Evolutionary conservation across 257 asterid genomes (phyloP), one percentile per base, ranked within the genome.

Genomic region (Capsicum pubescens): DNA sequence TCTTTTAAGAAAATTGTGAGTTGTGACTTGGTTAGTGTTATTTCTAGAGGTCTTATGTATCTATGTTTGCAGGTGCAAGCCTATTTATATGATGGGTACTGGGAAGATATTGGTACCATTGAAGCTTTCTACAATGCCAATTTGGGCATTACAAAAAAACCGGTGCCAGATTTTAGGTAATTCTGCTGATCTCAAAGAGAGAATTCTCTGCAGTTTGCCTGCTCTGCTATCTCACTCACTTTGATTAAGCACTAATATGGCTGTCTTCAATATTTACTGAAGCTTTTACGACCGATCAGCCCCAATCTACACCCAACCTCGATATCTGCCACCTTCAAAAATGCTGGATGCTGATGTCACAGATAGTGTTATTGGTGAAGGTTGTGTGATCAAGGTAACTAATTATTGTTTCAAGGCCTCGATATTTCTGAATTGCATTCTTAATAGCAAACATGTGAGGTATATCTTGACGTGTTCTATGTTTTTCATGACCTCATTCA

Each of bases 51-150:
- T 76, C 63, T 76, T 26, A 76, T 14, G 81, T 7, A 26, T 52
- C 1, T 8, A 14, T 76, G 81, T 26, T 50, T 14, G 54, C 83
- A 95, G 99, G 99, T 95, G 84, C 99, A 95, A 92, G 99, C 99
- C 72, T 92, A 95, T 89, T 88, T 95, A 86, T 95, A 89, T 86
- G 98, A 95, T 85, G 99, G 99, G 85, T 95, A 95, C 90, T 95
- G 98, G 99, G 99, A 95, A 89, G 99, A 95, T 87, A 95, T 95
- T 87, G 99, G 99, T 83, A 95, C 99, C 17, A 95, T 95, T 86
- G 99, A 95, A 90, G 99, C 99, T 84, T 95, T 95, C 89, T 95
- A 95, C 87, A 95, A 95, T 87, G 99, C 99, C 76, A 95, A 95
- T 89, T 88, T 95, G 58, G 98, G 99, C 67, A 94, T 95, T 84